These are phyloP conservation scores for Mycena belliarum DNA, from an alignment of 768 basidiomycete species.

Conservation along the genomic window DNA sequence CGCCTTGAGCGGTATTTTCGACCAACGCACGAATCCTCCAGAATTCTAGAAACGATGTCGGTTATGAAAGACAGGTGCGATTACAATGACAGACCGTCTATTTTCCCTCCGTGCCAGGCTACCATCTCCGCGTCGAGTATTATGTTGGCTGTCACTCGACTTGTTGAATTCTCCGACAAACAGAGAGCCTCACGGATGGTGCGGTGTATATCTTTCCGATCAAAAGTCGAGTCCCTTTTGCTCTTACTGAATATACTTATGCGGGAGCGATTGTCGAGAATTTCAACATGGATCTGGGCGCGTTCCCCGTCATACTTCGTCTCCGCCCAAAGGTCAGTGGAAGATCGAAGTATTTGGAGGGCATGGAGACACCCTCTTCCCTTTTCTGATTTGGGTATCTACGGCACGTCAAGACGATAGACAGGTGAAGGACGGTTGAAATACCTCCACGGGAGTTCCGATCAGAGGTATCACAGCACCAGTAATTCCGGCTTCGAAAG, in stretches of 20 bases:
- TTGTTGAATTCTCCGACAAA: constrained; percentile 26
- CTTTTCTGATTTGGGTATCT: constrained; percentile 86
- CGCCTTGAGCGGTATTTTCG: constrained; percentile 52
- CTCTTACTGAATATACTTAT: constrained; percentile 91
- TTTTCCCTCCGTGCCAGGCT: constrained; percentile 64
- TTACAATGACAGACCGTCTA: constrained; percentile 62
- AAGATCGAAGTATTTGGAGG: constrained; percentile 42
- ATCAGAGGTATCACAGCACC: constrained; percentile 41
- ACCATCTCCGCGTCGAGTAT: constrained; percentile 90
- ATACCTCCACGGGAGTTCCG: constrained; percentile 66
- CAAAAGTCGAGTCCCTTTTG: constrained; percentile 76
- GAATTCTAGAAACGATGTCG: constrained; percentile 53
- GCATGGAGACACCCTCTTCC: constrained; percentile 63
- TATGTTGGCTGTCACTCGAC: constrained; percentile 39
- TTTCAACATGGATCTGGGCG: constrained; percentile 86
- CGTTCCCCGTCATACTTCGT: constrained; percentile 95
- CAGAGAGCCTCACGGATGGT: constrained; percentile 65
- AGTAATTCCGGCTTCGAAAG: constrained; percentile 37
- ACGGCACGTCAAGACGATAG: background rate
- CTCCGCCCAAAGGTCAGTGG: constrained; percentile 73
- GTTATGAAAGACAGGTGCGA: background rate
- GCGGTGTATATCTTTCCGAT: constrained; percentile 64
- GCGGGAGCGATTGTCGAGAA: constrained; percentile 37
- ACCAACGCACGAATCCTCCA: constrained; percentile 71
- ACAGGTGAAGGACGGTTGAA: background rate